Evolutionary conservation across 2,329 filamentous ascomycete species (phyloP), one percentile per base, ranked within the genome.

Genomic region (Paracoccidioides lutzii): DNA sequence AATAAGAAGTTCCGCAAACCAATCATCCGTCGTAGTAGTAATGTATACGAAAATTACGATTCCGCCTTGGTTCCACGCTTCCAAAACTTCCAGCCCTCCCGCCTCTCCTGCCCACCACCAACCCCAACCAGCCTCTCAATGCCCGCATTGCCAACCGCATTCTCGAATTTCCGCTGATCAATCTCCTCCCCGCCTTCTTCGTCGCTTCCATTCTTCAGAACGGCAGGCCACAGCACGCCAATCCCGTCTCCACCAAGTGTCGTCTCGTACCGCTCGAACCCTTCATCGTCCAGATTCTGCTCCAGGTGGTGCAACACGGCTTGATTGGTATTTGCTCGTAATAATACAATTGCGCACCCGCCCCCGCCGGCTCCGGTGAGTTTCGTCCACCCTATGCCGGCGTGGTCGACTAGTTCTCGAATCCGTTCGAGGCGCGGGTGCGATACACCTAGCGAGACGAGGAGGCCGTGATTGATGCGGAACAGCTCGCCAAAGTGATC

Each of bases 381-480:
- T 70, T 98, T 98, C 10, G 93, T 96, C 90, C 90, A 98, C 35
- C 93, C 93, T 55, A 96, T 87, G 43, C 85, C 87, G 56, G 89
- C 81, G 63, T 93, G 83, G 62, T 98, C 91, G 51, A 95, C 86
- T 32, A 98, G 76, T 72, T 95, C 91, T 59, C 93, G 83, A 63
- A 98, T 84, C 37, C 91, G 83, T 73, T 98, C 93, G 32, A 98
- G 78, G 49, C 90, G 84, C 0, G 93, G 94, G 70, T 98, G 93
- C 1, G 90, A 97, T 33, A 97, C 93, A 6, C 93, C 93, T 3
- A 98, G 76, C 0, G 90, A 85, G n/a, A 89, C 85, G 28, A 98
- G 77, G 46, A 97, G 78, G 30, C 91, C 93, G 68, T 98, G 93
- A 67, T 98, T 98, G 64, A 98, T 85, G 12, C 83, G 84, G 77